Evolutionary conservation across 306 rosid genomes (phyloP).

Genomic region (Quercus robur): DNA sequence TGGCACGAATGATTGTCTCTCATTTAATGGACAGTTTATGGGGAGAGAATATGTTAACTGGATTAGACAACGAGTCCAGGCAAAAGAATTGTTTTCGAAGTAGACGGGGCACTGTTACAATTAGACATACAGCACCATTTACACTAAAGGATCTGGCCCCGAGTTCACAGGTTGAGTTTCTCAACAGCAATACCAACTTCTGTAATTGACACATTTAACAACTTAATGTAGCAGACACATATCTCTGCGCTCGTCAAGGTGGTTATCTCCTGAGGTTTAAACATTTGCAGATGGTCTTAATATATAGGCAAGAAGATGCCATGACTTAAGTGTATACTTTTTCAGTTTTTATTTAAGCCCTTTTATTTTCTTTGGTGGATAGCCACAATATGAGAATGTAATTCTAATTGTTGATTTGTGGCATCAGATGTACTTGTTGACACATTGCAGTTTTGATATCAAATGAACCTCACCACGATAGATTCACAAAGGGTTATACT

Average conservation of each 20-base stretch:
- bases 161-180: not conserved
- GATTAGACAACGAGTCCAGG: not conserved
- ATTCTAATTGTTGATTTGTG: not conserved
- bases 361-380: not conserved
- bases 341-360: not conserved
- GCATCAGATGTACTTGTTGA: not conserved
- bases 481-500: too few relatives aligned
- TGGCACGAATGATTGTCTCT: too few relatives aligned
- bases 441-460: not conserved
- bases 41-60: not conserved
- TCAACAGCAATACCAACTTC: not conserved
- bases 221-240: not conserved
- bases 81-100: not conserved
- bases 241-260: not conserved
- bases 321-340: not conserved
- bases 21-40: not conserved
- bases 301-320: not conserved
- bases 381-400: not conserved
- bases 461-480: not conserved
- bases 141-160: not conserved
- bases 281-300: not conserved
- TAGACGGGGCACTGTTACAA: not conserved
- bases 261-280: slow-evolving; percentile 1
- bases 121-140: not conserved
- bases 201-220: not conserved